Conservation (phyloP, 1,139 yeast genomes). For the Nadsonia starkeyi-henricii region DNA sequence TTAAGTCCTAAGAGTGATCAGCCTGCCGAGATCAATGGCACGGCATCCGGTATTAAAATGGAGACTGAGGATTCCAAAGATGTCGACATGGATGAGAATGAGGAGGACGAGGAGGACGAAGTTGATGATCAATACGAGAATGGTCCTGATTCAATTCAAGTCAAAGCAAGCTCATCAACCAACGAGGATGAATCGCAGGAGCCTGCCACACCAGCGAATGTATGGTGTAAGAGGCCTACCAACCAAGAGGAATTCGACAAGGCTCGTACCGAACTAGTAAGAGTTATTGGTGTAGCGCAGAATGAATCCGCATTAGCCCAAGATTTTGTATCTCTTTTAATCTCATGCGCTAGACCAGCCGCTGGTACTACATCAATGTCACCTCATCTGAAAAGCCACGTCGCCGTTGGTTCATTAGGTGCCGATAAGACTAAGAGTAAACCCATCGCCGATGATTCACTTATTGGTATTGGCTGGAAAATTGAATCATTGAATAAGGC, state of each 20-base stretch:
- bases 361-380: constrained; percentile 83
- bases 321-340: constrained; percentile 71
- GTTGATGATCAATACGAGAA: constrained; percentile 5
- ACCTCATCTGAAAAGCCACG: constrained; percentile 64
- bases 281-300: constrained; percentile 48
- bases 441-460: constrained; percentile 23
- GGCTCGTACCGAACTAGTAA: constrained; percentile 42
- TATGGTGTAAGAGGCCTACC: constrained; percentile 14
- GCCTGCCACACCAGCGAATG: constrained; percentile 7
- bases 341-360: constrained; percentile 73
- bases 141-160: constrained; percentile 10
- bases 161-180: constrained; percentile 5
- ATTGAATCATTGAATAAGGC: constrained; percentile 51
- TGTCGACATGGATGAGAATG: constrained; percentile 11
- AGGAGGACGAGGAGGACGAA: constrained; percentile 8
- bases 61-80: constrained; percentile 3
- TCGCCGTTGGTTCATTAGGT: constrained; percentile 68
- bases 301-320: constrained; percentile 81
- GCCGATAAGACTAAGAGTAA: constrained; percentile 34
- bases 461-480: constrained; percentile 78
- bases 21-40: no score
- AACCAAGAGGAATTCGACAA: constrained; percentile 37
- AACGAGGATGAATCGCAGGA: constrained; percentile 9
- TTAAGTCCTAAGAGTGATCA: no score
- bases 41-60: constrained; percentile 1